A percentile compares a stretch with the other conserved stretches of the same genome.
These are phyloP conservation scores for Vigna radiata DNA, from an alignment of 306 rosid genomes.

Conservation along the genomic window DNA sequence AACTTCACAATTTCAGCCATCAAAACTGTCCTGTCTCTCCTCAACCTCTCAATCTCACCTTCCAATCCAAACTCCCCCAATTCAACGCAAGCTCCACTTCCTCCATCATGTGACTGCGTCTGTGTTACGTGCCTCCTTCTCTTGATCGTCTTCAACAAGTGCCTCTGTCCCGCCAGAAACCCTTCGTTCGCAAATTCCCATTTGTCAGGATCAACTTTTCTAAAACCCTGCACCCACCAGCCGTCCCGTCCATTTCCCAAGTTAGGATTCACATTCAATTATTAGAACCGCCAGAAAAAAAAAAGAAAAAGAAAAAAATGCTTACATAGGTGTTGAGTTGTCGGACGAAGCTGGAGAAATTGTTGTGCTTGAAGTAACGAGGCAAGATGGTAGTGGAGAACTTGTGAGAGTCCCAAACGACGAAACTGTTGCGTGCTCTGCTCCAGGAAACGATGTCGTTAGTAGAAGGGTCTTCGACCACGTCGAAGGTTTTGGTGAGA, in stretches of 20 bases:
- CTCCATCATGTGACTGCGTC: constrained; percentile 53
- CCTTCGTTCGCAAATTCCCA: constrained; percentile 99
- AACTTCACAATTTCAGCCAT: constrained; percentile 73
- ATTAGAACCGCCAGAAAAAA: too few relatives aligned
- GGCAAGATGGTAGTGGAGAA: constrained; percentile 81
- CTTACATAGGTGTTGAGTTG: constrained; percentile 95
- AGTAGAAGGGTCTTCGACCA: constrained; percentile 91
- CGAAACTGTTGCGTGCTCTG: constrained; percentile 81
- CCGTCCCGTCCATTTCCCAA: neutral
- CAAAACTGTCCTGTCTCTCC: constrained; percentile 66
- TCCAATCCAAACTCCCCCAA: constrained; percentile 81
- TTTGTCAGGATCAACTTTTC: constrained; percentile 90
- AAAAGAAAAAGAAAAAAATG: too few relatives aligned
- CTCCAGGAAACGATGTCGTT: constrained; percentile 92
- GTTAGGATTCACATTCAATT: neutral
- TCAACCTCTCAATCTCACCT: constrained; percentile 69
- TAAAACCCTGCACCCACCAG: constrained; percentile 69
- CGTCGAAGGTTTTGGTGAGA: constrained; percentile 85
- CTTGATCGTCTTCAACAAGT: constrained; percentile 77
- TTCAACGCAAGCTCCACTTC: constrained; percentile 66
- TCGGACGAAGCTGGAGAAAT: constrained; percentile 96
- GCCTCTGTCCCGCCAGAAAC: constrained; percentile 84
- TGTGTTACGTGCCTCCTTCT: constrained; percentile 81
- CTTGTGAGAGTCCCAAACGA: constrained; percentile 83
- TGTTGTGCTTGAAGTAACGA: constrained; percentile 88